Percentiles rank a stretch among this genome's conserved stretches.
These are phyloP conservation scores for Xylaria nigripes DNA, from an alignment of 495 filamentous ascomycete genomes.

Conservation along the genomic window DNA sequence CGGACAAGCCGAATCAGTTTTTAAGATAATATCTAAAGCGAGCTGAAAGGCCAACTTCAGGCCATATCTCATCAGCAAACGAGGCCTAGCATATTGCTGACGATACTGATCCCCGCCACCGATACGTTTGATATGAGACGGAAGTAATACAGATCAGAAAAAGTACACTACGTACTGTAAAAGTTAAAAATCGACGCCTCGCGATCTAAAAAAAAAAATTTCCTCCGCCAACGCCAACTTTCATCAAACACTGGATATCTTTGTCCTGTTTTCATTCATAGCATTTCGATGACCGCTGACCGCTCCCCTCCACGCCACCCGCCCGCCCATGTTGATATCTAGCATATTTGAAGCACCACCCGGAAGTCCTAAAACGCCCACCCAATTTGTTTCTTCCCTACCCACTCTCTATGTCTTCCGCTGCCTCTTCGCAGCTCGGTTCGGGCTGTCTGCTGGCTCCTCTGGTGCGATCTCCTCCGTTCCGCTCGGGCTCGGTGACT, in stretches of 20 bases:
- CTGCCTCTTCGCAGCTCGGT: constrained; percentile 33
- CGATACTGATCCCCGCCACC: no score
- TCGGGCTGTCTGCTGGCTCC: constrained; percentile 31
- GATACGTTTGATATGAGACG: no score
- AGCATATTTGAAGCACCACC: neutral
- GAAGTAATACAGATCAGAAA: no score
- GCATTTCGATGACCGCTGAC: constrained; percentile 5
- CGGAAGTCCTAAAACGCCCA: constrained; percentile 4
- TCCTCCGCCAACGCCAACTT: neutral
- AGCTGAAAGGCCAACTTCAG: no score
- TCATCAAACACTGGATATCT: neutral
- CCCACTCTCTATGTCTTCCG: constrained; percentile 18
- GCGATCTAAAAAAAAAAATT: no score
- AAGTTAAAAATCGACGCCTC: neutral
- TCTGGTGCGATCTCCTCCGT: constrained; percentile 39
- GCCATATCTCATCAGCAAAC: no score
- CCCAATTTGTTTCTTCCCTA: neutral
- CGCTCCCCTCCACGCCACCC: no score
- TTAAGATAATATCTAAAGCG: no score
- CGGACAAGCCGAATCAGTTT: no score
- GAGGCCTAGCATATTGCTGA: no score
- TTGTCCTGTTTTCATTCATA: constrained; percentile 5
- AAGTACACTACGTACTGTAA: neutral
- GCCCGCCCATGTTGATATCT: constrained; percentile 2
- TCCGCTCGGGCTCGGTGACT: constrained; percentile 37